phyloP scores from a whole-genome alignment of 1,284 basidiomycete species.

The Calocybe gambosa region DNA sequence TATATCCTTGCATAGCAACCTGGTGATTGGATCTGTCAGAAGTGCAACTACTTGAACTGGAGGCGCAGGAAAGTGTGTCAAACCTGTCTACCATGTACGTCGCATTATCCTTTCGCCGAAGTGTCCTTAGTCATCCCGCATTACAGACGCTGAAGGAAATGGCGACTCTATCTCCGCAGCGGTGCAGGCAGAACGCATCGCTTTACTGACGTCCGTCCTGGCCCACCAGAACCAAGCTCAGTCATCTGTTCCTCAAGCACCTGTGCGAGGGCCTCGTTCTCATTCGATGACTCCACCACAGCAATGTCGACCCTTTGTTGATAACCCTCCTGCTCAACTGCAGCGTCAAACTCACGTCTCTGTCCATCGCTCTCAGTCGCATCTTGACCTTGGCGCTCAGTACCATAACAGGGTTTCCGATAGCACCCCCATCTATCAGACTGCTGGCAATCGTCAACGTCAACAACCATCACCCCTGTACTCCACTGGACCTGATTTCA shows the following conservation, averaged over 20 bases:
- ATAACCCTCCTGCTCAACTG: conserved; percentile 26
- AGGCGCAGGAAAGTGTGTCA: conserved; percentile 82
- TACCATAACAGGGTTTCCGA: conserved; percentile 23
- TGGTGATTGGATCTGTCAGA: conserved; percentile 85
- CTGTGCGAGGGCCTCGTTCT: conserved; percentile 30
- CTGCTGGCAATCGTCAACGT: conserved; percentile 34
- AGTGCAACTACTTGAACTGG: conserved; percentile 85
- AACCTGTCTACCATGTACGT: conserved; percentile 74
- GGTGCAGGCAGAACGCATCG: conserved; percentile 77
- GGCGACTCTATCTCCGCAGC: conserved; percentile 76
- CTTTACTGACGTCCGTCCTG: conserved; percentile 64
- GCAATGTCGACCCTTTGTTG: conserved; percentile 29
- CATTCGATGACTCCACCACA: conserved; percentile 43
- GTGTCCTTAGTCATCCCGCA: neutral
- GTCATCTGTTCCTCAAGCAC: conserved; percentile 10
- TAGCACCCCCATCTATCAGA: conserved; percentile 57
- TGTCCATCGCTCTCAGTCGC: conserved; percentile 44
- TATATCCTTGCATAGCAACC: conserved; percentile 52
- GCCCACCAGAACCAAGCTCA: conserved; percentile 38
- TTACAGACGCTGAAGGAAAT: conserved; percentile 72
- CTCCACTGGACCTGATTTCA: conserved; percentile 26
- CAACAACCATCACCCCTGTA: conserved; percentile 34
- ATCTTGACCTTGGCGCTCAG: conserved; percentile 38
- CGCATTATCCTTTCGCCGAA: conserved; percentile 3
- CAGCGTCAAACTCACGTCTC: conserved; percentile 21